Base-by-base conservation (phyloP, 208 protist genomes). In the Trypanosomatidae sp. region DNA sequence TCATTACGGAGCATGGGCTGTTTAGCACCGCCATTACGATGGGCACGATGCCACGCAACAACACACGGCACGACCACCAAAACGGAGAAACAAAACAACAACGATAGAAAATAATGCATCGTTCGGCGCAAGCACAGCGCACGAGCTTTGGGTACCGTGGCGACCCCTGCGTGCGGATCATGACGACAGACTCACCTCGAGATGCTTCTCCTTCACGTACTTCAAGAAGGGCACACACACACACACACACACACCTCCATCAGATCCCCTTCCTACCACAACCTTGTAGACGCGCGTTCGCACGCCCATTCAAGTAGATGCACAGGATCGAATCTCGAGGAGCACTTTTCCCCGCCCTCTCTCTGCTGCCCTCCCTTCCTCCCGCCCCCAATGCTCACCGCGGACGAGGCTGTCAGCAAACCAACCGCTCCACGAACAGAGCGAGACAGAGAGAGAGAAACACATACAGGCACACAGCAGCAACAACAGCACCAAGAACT, bases 241-340 rank as follows among this genome's bases (percentile, higher is more conserved):
- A 52, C 47, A 52, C 49, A 52, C 49, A 53, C 49, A 53, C 49
- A 53, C 49, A 53, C 3, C 36, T 39, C 36, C 36, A 39, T 39
- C 36, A 39, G 36, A 39, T 39, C 3, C 36, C 36, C 36, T 39
- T 39, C 25, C 53, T 4, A 36, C 25, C 25, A 36, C 53, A 59
- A 59, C 6, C 53, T 17, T 33, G 53, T 33, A 28, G 53, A 19
- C 52, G 12, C 52, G 22, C 25, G 25, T n/a, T 2, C 58, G 10
- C 58, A 62, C 46, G 8, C 49, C 43, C 66, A 70, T 19, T 59
- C 66, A 68, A 39, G 22, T 22, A 66, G 30, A 49, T 30, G 39
- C 30, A 49, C 22, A 66, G 30, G n/a, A 22, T 22, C 55, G 30
- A 4, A 28, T 28, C 17, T n/a, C 55, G 12, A 30, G 12, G 55